Evolutionary conservation across 768 basidiomycete genomes (phyloP).

Genomic region (Suillus tomentosus): DNA sequence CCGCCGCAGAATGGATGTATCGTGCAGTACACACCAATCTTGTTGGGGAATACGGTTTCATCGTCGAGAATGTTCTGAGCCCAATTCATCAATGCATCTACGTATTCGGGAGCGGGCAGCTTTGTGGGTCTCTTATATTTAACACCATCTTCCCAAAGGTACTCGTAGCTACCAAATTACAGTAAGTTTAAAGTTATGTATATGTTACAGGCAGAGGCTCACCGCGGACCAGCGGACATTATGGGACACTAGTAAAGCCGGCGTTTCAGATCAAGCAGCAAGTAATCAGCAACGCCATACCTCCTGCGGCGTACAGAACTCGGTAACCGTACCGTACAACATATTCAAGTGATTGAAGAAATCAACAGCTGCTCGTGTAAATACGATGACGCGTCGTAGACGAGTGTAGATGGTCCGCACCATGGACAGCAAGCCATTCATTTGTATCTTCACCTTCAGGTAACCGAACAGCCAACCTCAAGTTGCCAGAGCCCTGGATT

Average conservation of each 20-base stretch:
- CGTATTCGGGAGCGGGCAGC: constrained; percentile 93
- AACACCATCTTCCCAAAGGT: constrained; percentile 91
- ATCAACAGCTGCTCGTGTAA: constrained; percentile 74
- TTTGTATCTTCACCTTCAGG: constrained; percentile 97
- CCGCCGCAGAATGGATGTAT: constrained; percentile 11
- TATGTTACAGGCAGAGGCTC: constrained; percentile 23
- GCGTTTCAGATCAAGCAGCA: constrained; percentile 14
- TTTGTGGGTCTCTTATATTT: constrained; percentile 91
- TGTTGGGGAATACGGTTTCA: constrained; percentile 89
- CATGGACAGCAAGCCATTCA: constrained; percentile 99
- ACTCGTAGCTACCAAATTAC: constrained; percentile 70
- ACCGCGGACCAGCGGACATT: constrained; percentile 96
- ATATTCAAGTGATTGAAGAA: constrained; percentile 99
- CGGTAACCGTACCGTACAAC: constrained; percentile 97
- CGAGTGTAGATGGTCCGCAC: constrained; percentile 45
- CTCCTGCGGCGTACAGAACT: constrained; percentile 95
- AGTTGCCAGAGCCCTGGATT: constrained; percentile 88
- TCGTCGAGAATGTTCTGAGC: constrained; percentile 91
- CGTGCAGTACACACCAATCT: constrained; percentile 65
- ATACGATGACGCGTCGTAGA: constrained; percentile 7
- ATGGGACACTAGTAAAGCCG: constrained; percentile 71
- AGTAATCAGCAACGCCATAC: constrained; percentile 41
- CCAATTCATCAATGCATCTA: constrained; percentile 99
- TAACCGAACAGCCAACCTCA: constrained; percentile 87
- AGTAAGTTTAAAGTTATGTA: neutral